Evolutionary conservation across 495 filamentous ascomycete species (phyloP).

Genomic region (Haplographium delicatum): DNA sequence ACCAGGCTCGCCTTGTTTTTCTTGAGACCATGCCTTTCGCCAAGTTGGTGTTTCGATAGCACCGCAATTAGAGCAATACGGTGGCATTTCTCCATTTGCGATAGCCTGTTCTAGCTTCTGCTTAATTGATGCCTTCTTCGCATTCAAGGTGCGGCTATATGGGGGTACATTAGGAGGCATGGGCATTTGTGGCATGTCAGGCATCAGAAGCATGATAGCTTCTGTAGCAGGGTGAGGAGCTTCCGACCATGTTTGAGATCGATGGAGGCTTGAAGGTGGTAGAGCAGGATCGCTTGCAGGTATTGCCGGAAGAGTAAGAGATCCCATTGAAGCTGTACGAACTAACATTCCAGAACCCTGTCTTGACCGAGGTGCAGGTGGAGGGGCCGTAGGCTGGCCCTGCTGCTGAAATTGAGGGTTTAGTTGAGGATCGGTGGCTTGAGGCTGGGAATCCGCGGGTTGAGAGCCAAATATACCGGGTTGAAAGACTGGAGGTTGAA

Average conservation of each 20-base stretch:
- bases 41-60: constrained; percentile 93
- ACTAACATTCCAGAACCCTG: constrained; percentile 21
- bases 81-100: constrained; percentile 66
- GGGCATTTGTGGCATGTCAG: constrained; percentile 1
- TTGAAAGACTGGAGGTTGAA: neutral
- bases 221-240: constrained; percentile 31
- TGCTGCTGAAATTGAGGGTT: neutral
- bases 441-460: neutral
- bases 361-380: neutral
- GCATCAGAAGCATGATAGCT: constrained; percentile 20
- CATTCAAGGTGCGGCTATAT: constrained; percentile 11
- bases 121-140: constrained; percentile 56
- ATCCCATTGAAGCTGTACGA: constrained; percentile 29
- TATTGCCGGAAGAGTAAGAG: constrained; percentile 36
- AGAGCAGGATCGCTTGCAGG: constrained; percentile 54
- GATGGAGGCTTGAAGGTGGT: constrained; percentile 37
- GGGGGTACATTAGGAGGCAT: neutral
- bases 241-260: constrained; percentile 43
- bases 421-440: neutral
- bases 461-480: neutral
- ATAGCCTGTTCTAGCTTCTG: constrained; percentile 63
- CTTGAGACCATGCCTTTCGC: constrained; percentile 79
- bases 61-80: constrained; percentile 87
- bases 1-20: constrained; percentile 53
- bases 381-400: neutral